Evolutionary conservation across 1,284 basidiomycete species (phyloP), one percentile per base, ranked within the genome.

Genomic region (Leccinum fallax): DNA sequence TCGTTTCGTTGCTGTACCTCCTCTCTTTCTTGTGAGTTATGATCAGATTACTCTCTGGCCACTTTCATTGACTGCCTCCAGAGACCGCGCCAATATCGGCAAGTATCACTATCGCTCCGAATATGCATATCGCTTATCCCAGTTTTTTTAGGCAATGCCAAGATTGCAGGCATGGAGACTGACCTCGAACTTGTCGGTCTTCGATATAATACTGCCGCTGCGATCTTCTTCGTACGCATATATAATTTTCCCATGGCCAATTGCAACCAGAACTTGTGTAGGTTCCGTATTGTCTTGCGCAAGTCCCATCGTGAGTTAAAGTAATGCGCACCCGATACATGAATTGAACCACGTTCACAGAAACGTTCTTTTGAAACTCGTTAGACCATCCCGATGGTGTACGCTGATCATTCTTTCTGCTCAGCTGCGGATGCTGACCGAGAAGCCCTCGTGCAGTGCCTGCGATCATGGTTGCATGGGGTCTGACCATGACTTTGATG

Each of bases 401-500:
- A 66, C 21, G 21, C 73, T 55, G 43, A n/a, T 15, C 16, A 38
- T 1, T 13, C 24, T 46, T 40, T 57, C 43, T 5, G 11, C 7
- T 11, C 8, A 13, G 4, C 11, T 49, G 40, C 16, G 24, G 28
- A 36, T 43, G 24, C 59, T 55, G 54, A 67, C 57, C 6, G 40
- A 36, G 52, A 30, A 21, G 38, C 5, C n/a, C 4, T 55, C 34
- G 38, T 36, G n/a, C 34, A 81, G 80, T 82, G 59, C 79, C 80
- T 11, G 70, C 71, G 5, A 83, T 82, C 53, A 82, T 83, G 81
- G 64, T 82, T 49, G 76, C 73, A 24, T 82, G 81, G 81, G 81
- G 79, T 40, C 62, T 79, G 26, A 70, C 80, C n/a, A 80, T 73
- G 71, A 77, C 76, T 38, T 60, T 78, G 24, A 78, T 72, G 70